A percentile compares a stretch with the other conserved stretches of the same genome.
These are phyloP conservation scores for Candida ipomoeae DNA, from an alignment of 805 yeast species.

Conservation along the genomic window DNA sequence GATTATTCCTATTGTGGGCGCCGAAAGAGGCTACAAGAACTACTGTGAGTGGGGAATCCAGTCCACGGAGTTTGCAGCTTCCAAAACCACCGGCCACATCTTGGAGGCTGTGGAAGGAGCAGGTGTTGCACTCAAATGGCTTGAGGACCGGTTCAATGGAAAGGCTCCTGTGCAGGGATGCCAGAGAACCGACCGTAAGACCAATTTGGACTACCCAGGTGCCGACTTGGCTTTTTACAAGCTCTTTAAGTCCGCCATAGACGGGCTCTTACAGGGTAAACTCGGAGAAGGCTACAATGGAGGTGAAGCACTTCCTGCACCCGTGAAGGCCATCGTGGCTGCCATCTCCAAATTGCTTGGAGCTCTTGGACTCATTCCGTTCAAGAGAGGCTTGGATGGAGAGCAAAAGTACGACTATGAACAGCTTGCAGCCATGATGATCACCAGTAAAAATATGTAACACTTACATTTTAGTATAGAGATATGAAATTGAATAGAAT, in stretches of 20 bases:
- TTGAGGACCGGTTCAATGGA: constrained; percentile 12
- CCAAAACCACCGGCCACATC: constrained; percentile 24
- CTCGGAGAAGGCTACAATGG: neutral
- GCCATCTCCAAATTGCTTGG: constrained; percentile 2
- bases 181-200: constrained; percentile 5
- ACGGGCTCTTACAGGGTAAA: neutral
- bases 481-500: too few species aligned
- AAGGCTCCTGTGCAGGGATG: constrained; percentile 9
- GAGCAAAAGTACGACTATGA: neutral
- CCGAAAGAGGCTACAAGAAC: constrained; percentile 20
- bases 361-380: constrained; percentile 5
- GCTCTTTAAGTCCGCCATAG: neutral
- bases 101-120: constrained; percentile 17
- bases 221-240: constrained; percentile 6
- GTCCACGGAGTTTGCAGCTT: constrained; percentile 26
- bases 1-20: constrained; percentile 19
- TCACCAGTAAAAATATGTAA: neutral
- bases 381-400: constrained; percentile 3
- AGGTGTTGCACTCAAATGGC: constrained; percentile 13
- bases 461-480: too few species aligned
- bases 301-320: neutral
- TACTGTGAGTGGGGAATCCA: constrained; percentile 29
- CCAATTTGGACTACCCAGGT: constrained; percentile 13
- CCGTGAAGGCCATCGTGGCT: neutral
- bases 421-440: neutral